Percentiles rank a stretch among this genome's conserved stretches.
phyloP scores from a whole-genome alignment of 805 yeast species.

The Suhomyces canberraensis region DNA sequence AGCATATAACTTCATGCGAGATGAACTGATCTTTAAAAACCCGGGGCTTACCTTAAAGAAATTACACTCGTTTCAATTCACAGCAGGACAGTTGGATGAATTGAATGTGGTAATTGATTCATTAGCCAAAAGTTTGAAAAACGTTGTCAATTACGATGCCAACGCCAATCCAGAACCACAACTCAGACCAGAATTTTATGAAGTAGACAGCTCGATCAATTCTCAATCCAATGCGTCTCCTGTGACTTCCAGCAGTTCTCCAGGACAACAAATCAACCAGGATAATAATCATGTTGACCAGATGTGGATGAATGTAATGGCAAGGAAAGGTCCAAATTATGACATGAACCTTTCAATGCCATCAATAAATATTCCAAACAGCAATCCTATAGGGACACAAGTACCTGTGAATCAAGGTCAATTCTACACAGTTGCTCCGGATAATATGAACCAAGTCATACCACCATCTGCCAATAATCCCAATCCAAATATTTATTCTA shows the following conservation, averaged over 20 bases:
- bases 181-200: not conserved
- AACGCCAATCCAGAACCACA: not conserved
- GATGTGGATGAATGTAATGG: slow-evolving; percentile 12
- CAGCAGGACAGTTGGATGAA: slow-evolving; percentile 11
- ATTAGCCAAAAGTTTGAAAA: slow-evolving; percentile 6
- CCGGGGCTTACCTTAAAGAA: slow-evolving; percentile 7
- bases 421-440: not conserved
- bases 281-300: slow-evolving; percentile 9
- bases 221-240: slow-evolving; percentile 1
- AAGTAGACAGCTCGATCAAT: not conserved
- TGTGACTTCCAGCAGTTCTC: not conserved
- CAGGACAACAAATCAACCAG: not conserved
- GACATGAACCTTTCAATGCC: not conserved
- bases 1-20: not conserved
- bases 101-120: slow-evolving; percentile 5
- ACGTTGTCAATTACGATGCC: slow-evolving; percentile 5
- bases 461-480: not conserved
- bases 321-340: slow-evolving; percentile 5
- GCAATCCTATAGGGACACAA: not conserved
- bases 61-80: slow-evolving; percentile 8
- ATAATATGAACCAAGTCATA: not conserved
- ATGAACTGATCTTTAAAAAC: slow-evolving; percentile 6
- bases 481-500: not conserved
- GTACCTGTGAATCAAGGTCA: not conserved
- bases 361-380: not conserved